A percentile compares a stretch with the other conserved stretches of the same genome.
These are phyloP conservation scores for Eragrostis curvula DNA, from an alignment of 176 grass and related monocot species.

Conservation along the genomic window DNA sequence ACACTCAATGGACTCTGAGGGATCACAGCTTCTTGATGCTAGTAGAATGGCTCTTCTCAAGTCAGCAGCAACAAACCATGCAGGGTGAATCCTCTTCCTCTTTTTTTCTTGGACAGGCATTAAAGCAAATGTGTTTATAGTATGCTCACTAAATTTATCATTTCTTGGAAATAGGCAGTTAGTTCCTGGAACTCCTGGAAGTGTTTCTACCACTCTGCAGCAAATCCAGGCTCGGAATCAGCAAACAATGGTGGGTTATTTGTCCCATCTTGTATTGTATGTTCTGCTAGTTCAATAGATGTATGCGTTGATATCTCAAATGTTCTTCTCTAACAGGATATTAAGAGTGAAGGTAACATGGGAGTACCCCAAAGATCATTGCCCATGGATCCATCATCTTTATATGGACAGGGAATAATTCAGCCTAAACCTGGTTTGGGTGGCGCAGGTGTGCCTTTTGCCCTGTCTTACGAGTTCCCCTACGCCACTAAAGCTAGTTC, in stretches of 20 bases:
- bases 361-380: conserved; percentile 82
- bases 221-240: conserved; percentile 95
- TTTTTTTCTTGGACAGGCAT: background rate
- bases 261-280: conserved; percentile 27
- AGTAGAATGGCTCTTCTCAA: conserved; percentile 92
- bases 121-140: no score
- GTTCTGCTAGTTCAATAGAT: conserved; percentile 26
- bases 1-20: conserved; percentile 80
- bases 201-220: conserved; percentile 88
- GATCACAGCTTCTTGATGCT: conserved; percentile 81
- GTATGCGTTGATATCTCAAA: conserved; percentile 13
- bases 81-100: conserved; percentile 53
- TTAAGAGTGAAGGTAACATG: conserved; percentile 87
- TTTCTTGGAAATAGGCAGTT: conserved; percentile 64
- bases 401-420: conserved; percentile 89
- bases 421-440: conserved; percentile 90
- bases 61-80: conserved; percentile 78
- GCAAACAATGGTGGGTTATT: conserved; percentile 71
- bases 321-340: conserved; percentile 65
- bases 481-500: background rate
- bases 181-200: conserved; percentile 72
- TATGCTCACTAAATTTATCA: conserved; percentile 6
- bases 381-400: conserved; percentile 85
- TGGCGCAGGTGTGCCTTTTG: conserved; percentile 58
- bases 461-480: conserved; percentile 21